Base-by-base conservation (phyloP, 345 rosid species). In the Citrus inodora region DNA sequence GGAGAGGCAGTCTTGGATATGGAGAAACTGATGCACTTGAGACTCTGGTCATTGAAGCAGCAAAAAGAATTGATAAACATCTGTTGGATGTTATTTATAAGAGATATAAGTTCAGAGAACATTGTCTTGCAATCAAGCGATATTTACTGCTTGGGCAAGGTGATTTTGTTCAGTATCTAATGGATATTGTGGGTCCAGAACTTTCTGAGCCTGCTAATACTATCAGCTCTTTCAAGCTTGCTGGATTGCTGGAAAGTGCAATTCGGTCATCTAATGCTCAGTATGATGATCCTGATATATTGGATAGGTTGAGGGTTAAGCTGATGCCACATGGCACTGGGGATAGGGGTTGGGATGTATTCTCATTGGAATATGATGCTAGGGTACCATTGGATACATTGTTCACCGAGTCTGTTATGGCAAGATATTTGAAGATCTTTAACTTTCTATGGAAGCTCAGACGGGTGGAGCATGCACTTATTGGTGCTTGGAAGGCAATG, bases 21-120 rank as follows among this genome's bases (percentile, higher is more conserved):
- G 98, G 99, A 73, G 98, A 96, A 86, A 94, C 97, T 5, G 95
- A 90, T 84, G 99, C 99, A 67, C 95, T 97, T 77, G 99, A 94
- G 76, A 87, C 89, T 80, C 87, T 95, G 78, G 96, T 93, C 71
- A 87, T 76, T 37, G 98, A 91, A 86, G 98, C 99, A 51, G 97
- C 98, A 67, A 95, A 95, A 87, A 93, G 99, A 92, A 95, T 93
- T 28, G 98, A 95, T 79, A 92, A 91, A 81, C 96, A 90, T 88
- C 80, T 95, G 59, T 77, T 95, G 82, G 92, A 95, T 83, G 99
- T 95, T 74, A 88, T 95, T 76, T 87, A 91, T 85, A 88, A 84
- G 25, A 87, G 92, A 83, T 95, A 91, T 76, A 91, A 89, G 72
- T 95, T 95, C 82, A 95, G 85, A 84, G 99, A 91, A 80, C 99